These are phyloP conservation scores for Tarenaya hassleriana DNA, from an alignment of 345 rosid species.

Conservation along the genomic window DNA sequence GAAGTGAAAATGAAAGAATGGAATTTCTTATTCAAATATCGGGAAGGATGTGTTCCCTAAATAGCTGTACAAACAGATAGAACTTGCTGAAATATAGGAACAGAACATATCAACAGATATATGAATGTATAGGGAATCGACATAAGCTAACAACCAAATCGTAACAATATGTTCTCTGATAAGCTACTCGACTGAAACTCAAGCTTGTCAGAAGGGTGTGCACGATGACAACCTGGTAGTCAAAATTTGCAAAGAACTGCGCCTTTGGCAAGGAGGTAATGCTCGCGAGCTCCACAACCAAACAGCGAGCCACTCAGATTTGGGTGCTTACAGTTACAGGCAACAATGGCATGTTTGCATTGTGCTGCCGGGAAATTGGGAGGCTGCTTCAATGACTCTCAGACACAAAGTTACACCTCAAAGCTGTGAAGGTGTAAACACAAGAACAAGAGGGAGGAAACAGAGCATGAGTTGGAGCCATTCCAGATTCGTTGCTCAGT, in stretches of 20 bases:
- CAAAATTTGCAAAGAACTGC: conserved; percentile 43
- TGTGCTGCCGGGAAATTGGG: conserved; percentile 24
- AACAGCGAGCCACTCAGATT: conserved; percentile 43
- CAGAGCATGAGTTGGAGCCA: conserved; percentile 14
- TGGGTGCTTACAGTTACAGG: conserved; percentile 86
- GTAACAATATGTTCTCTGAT: too few relatives aligned
- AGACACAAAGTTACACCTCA: conserved; percentile 30
- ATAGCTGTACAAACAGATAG: too few relatives aligned
- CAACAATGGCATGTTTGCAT: conserved; percentile 78
- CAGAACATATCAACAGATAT: too few relatives aligned
- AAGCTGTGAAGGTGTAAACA: conserved; percentile 45
- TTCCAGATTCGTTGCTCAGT: conserved; percentile 1
- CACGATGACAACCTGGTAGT: conserved; percentile 41
- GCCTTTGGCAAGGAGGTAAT: conserved; percentile 50
- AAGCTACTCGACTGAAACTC: too few relatives aligned
- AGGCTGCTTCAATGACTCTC: not conserved
- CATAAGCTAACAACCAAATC: too few relatives aligned
- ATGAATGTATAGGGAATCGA: too few relatives aligned
- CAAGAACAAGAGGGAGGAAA: conserved; percentile 14
- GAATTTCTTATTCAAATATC: too few relatives aligned
- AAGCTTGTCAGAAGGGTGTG: not conserved
- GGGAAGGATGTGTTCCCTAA: too few relatives aligned
- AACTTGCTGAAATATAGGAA: too few relatives aligned
- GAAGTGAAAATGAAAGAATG: too few relatives aligned
- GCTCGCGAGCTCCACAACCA: conserved; percentile 60